Conservation (phyloP, 306 rosid genomes). For the Pyrus pyrifolia region DNA sequence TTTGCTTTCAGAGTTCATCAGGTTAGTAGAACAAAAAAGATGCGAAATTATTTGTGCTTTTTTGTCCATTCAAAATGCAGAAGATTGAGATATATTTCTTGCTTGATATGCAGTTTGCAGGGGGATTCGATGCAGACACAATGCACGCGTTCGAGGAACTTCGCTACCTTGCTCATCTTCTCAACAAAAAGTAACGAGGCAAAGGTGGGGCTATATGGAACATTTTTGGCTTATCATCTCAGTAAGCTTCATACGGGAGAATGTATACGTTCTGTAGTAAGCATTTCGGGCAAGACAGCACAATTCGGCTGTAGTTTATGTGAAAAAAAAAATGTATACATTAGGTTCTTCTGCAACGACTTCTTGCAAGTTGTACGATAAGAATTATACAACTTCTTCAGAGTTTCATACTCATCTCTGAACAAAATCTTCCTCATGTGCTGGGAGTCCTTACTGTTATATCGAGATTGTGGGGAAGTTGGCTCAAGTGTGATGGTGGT, state of each 20-base stretch:
- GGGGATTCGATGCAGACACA: conserved; percentile 98
- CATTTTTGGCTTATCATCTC: conserved; percentile 32
- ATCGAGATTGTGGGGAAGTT: background rate
- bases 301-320: background rate
- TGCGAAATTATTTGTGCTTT: background rate
- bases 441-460: too few relatives aligned
- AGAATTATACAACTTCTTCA: too few relatives aligned
- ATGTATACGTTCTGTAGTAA: background rate
- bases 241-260: conserved; percentile 21
- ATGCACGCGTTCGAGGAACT: conserved; percentile 95
- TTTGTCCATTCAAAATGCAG: background rate
- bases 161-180: conserved; percentile 83
- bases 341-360: background rate
- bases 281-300: background rate
- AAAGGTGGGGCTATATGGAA: background rate
- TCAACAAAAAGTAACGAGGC: conserved; percentile 52
- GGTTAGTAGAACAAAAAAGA: conserved; percentile 31
- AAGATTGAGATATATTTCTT: conserved; percentile 7
- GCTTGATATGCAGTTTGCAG: conserved; percentile 74
- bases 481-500: background rate
- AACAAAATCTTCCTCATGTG: too few relatives aligned
- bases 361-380: too few relatives aligned
- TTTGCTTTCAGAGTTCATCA: conserved; percentile 98
- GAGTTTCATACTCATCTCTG: too few relatives aligned
- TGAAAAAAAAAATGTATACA: background rate